Evolutionary conservation across 2,329 filamentous ascomycete genomes (phyloP), one percentile per base, ranked within the genome.

Genomic region (Furcasterigmium sp.): DNA sequence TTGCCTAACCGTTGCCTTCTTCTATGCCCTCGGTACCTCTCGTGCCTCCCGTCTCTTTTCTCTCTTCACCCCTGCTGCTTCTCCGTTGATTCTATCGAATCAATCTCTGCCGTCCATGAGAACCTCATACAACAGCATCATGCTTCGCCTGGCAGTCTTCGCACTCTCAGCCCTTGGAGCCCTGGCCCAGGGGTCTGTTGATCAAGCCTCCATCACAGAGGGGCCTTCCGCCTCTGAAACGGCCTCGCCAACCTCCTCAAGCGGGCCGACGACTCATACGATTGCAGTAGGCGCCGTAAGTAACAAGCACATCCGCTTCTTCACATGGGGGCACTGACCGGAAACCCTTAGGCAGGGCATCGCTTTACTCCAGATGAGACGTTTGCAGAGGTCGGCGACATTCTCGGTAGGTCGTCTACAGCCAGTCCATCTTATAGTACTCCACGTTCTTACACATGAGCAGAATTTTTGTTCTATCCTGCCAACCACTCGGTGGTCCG

Each of bases 401-500:
- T 65, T 5, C 63, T 79, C 35, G 57, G 70, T 72, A 51, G 46
- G 60, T 54, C n/a, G 32, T 30, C 26, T 26, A 15, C n/a, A 35
- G 32, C 15, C 14, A 15, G 14, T 8, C 32, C 35, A 30, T 32
- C 10, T 32, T 5, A 23, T 18, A 18, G 8, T 3, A 37, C 10
- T n/a, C 19, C 29, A 11, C 5, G 18, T 37, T 19, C 19, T 45
- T 37, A 53, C 47, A 51, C 34, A 46, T 39, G 40, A 18, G 10
- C 41, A 67, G 69, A 75, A 47, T 85, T 79, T 58, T 65, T 73
- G 35, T 84, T 85, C 54, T 83, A 78, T 50, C 79, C 81, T 1
- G 68, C 68, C 18, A 80, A 76, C 41, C 82, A 86, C 54, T 82
- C 78, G 3, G 76, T 85, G n/a, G 76, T 77, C 8, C 70, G 78